Evolutionary conservation across 495 filamentous ascomycete genomes (phyloP), one percentile per base, ranked within the genome.

Genomic region (Neurospora discreta): DNA sequence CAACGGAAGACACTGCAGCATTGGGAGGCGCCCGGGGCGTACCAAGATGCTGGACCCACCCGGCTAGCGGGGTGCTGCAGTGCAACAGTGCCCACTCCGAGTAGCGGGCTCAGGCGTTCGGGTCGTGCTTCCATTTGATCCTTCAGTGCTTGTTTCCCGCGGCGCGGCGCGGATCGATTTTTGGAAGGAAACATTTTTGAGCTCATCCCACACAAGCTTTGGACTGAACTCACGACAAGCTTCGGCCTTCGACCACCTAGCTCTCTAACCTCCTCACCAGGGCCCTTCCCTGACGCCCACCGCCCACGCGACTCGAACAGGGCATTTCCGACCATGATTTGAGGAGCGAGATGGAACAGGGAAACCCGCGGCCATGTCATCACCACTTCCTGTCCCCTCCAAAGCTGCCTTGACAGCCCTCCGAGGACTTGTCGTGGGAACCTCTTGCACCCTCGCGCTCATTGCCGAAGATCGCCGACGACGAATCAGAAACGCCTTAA

Each of bases 381-480:
- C 78, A 68, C 80, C 81, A 58, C 81, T 85, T 43, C 83, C 83
- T 72, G 81, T 86, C 60, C 85, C 85, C 42, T 87, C 86, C 71
- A 87, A 86, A 79, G 84, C 83, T 69, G 86, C 84, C 73, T 75
- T 87, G 70, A 83, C 84, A 72, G 82, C 84, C 67, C 81, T 88
- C 44, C 85, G 84, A 60, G 81, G 84, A 67, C 79, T 88, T 68
- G 82, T 83, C 68, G 72, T 87, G 0, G 85, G 85, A 70, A 85
- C 85, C 5, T 84, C 86, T 4, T 87, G 85, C 78, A 85, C 84
- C 33, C 76, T 88, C 71, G 84, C 83, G 71, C 78, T 85, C 30
- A 74, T 88, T 68, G 78, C 85, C 74, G 86, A 88, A 74, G 86
- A 87, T 76, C 85, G 84, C 43, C 82, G 86, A 58, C 81, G 86